Conservation (phyloP, 1,284 basidiomycete species). For the Waitea zeae region DNA sequence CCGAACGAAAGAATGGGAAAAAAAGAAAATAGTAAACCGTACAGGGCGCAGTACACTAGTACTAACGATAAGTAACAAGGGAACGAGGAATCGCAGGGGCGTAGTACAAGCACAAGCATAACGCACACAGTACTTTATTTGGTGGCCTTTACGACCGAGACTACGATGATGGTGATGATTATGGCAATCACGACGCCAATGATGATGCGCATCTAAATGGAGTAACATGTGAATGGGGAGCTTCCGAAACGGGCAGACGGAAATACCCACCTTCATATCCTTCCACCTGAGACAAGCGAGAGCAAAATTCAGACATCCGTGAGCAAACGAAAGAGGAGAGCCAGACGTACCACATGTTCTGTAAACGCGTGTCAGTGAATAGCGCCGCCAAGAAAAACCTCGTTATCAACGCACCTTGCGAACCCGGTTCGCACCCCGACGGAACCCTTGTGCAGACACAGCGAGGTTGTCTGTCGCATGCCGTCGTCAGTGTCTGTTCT, state of each 20-base stretch:
- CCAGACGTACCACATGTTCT: constrained; percentile 72
- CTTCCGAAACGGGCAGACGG: neutral
- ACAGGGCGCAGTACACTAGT: no score
- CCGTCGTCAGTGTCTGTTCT: neutral
- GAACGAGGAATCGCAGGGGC: no score
- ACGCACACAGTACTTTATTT: no score
- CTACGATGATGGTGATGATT: constrained; percentile 86
- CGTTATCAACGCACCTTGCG: constrained; percentile 69
- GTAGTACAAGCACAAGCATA: no score
- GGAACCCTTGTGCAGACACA: constrained; percentile 97
- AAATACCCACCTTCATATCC: constrained; percentile 71
- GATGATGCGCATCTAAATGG: constrained; percentile 84
- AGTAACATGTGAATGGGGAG: neutral
- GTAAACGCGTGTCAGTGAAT: constrained; percentile 4
- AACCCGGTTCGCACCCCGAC: constrained; percentile 91
- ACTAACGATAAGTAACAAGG: no score
- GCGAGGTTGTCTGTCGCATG: constrained; percentile 72
- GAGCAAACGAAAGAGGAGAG: constrained; percentile 1
- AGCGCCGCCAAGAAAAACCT: neutral
- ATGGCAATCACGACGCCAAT: constrained; percentile 78
- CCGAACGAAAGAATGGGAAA: no score
- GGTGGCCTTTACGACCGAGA: constrained; percentile 81
- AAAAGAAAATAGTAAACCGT: no score
- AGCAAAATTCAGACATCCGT: constrained; percentile 6
- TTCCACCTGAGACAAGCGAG: constrained; percentile 60